These are phyloP conservation scores for Cladosporium sp. DNA, from an alignment of 2,329 filamentous ascomycete genomes.

Conservation along the genomic window DNA sequence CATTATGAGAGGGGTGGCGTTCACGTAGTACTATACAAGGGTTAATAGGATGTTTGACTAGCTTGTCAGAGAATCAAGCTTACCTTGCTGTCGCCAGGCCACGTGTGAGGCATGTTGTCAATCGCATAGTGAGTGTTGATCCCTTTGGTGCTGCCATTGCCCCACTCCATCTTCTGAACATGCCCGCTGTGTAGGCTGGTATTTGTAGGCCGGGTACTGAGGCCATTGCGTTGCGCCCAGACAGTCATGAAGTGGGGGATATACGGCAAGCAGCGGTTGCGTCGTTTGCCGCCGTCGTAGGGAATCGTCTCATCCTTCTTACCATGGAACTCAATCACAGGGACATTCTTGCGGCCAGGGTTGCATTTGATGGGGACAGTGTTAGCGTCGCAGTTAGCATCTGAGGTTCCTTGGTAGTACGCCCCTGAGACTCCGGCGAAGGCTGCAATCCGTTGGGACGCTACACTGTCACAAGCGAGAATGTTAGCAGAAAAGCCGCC, in stretches of 20 bases:
- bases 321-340: slow-evolving; percentile 39
- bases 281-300: slow-evolving; percentile 31
- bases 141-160: slow-evolving; percentile 27
- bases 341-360: slow-evolving; percentile 27
- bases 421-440: slow-evolving; percentile 43
- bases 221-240: slow-evolving; percentile 30
- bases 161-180: slow-evolving; percentile 18
- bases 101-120: slow-evolving; percentile 31
- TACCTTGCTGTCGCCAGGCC: slow-evolving; percentile 23
- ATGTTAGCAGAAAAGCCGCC: slow-evolving; percentile 40
- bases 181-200: slow-evolving; percentile 19
- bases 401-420: slow-evolving; percentile 30
- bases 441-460: slow-evolving; percentile 40
- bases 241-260: slow-evolving; percentile 27
- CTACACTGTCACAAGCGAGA: slow-evolving; percentile 39
- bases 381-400: slow-evolving; percentile 11
- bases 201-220: slow-evolving; percentile 18
- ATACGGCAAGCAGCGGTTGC: slow-evolving; percentile 18
- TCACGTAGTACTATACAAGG: not conserved
- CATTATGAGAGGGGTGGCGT: slow-evolving; percentile 10
- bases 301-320: slow-evolving; percentile 33
- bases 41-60: not conserved
- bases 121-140: slow-evolving; percentile 31
- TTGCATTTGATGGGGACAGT: slow-evolving; percentile 17
- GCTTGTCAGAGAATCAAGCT: not conserved